Evolutionary conservation across 2,329 filamentous ascomycete species (phyloP), one percentile per base, ranked within the genome.

Genomic region (Phyllosticta citriasiana): DNA sequence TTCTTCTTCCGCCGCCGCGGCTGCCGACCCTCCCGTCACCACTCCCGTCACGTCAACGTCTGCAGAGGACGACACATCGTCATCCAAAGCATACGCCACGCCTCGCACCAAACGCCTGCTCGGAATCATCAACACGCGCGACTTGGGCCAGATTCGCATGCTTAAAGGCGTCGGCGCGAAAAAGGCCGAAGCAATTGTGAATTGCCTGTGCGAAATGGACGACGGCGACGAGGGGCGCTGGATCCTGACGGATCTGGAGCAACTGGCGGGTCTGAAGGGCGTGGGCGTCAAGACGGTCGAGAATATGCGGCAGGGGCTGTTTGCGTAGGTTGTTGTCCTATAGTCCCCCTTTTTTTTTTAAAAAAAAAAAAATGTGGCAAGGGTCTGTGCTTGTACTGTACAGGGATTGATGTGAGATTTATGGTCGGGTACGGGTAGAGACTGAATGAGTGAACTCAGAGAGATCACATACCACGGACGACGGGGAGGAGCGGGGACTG

Each of bases 81-180:
- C 27, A 57, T 30, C 53, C 22, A 47, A 47, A 47, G 16, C 40
- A 16, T 47, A 47, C 40, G 40, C 24, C 16, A 50, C 54, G 2
- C 85, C 85, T 1, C 79, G 84, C 3, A 86, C 86, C 6, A 79
- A 79, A 64, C 81, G 82, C 63, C 75, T 91, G 2, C 79, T 91
- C 2, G 78, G 82, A 55, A 87, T 91, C 67, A 83, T 91, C 74
- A 91, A 91, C 76, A 89, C 86, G 22, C 81, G 86, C 56, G 85
- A 91, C 63, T 74, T 87, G 19, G 76, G 76, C 14, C 78, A 82
- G 69, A 91, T 91, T 72, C 82, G 82, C 67, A 76, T 82, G 2
- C 78, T 91, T 1, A 84, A 84, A 50, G 88, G 88, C 1, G 85
- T 91, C 10, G 88, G 88, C 0, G 79, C 84, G 1, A 91, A 90